Base-by-base conservation (phyloP, 257 asterid species). In the Lithospermum erythrorhizon region DNA sequence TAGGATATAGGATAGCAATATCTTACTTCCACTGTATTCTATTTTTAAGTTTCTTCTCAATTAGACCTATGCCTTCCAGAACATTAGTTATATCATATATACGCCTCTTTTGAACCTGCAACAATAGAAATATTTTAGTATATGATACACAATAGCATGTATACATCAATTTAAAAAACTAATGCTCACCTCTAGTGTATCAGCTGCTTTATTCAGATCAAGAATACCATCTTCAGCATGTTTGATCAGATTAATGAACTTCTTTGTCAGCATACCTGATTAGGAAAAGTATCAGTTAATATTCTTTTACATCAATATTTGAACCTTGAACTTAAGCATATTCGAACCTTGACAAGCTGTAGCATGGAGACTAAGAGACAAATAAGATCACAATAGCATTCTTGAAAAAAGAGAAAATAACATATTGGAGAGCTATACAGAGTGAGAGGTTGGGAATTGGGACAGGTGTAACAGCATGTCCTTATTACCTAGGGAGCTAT, bases 41-140 rank as follows among this genome's bases (percentile, higher is more conserved):
- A 82, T 87, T 87, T 77, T 85, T 90, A 61, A 79, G 83, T 77
- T 90, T 90, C 89, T 87, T 87, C 73, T 90, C 97, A 63, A 90
- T 90, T 23, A 87, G 96, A 73, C 95, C 94, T 75, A 87, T 90
- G 61, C 97, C 97, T 73, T 90, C 97, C 63, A 90, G 96, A 66
- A 90, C 97, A 78, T 87, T 90, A 47, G 97, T 90, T 66, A 90
- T 87, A 76, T 87, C 96, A 73, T 90, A 90, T 70, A 90, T 90
- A 64, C 96, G 83, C 73, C 86, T 72, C 70, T 80, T 80, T 59
- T 80, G 86, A 69, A 80, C 86, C 86, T 80, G 81, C 61, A 65
- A 0, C 58, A 75, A 56, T 51, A 60, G 14, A 55, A 57, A 53
- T 22, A 2, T 3, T 7, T 55, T 20, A 53, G 4, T 21, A 1